phyloP scores from a whole-genome alignment of 2,329 filamentous ascomycete species.

The Pyrenochaeta sp. region DNA sequence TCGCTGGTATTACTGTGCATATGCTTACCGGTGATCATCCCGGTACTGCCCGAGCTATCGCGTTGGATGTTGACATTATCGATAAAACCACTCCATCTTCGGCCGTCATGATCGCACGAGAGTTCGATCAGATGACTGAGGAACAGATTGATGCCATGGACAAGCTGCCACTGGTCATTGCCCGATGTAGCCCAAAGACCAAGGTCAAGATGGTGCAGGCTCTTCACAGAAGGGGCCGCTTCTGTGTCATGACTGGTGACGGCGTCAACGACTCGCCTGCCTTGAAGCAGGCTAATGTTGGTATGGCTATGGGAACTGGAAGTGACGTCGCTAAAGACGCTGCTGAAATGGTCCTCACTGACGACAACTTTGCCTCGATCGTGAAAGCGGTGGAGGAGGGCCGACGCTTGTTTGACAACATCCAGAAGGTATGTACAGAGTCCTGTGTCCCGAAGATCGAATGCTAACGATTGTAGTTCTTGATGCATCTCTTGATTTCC shows the following conservation, averaged over 20 bases:
- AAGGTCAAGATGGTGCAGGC: conserved; percentile 58
- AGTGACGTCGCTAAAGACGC: conserved; percentile 52
- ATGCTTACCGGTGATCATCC: conserved; percentile 59
- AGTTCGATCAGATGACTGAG: conserved; percentile 55
- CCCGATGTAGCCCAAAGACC: conserved; percentile 55
- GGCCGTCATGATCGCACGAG: conserved; percentile 52
- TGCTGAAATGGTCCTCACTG: conserved; percentile 51
- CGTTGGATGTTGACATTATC: conserved; percentile 55
- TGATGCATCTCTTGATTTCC: conserved; percentile 58
- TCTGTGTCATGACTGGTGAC: conserved; percentile 54
- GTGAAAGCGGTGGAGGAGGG: conserved; percentile 52
- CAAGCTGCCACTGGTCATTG: conserved; percentile 53
- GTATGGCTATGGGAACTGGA: conserved; percentile 52
- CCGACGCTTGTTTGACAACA: conserved; percentile 51
- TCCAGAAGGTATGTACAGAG: conserved; percentile 42
- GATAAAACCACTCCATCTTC: conserved; percentile 31
- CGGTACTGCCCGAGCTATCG: conserved; percentile 56
- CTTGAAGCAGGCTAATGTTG: conserved; percentile 51
- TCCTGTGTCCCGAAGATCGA: not conserved
- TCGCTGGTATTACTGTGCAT: conserved; percentile 57
- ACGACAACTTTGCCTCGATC: conserved; percentile 53
- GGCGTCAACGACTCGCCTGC: conserved; percentile 53
- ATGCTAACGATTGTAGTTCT: conserved; percentile 36
- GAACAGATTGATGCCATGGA: conserved; percentile 52
- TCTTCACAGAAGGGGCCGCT: conserved; percentile 46